Percentiles rank a stretch among this genome's conserved stretches.
Evolutionary conservation across 2,329 filamentous ascomycete species (phyloP).

Genomic region (Knufia petricola): DNA sequence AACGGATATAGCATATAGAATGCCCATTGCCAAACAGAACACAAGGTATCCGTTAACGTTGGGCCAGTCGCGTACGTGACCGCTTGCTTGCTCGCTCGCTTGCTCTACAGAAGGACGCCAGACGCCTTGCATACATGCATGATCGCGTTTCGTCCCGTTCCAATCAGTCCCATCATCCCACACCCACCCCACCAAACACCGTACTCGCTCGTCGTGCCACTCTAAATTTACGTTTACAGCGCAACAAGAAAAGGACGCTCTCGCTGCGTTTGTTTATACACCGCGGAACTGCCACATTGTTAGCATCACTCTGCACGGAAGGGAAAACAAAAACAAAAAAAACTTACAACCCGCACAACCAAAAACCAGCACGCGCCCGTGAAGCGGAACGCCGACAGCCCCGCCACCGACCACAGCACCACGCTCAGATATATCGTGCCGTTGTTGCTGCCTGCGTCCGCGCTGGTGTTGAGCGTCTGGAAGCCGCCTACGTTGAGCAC

Average conservation of each 20-base stretch:
- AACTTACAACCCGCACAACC: constrained; percentile 73
- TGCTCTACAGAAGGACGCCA: too few relatives aligned
- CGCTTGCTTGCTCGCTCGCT: too few relatives aligned
- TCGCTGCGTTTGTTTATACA: constrained; percentile 25
- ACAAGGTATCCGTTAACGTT: too few relatives aligned
- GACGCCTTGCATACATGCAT: too few relatives aligned
- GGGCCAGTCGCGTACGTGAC: too few relatives aligned
- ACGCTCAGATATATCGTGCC: constrained; percentile 77
- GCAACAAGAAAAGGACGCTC: too few relatives aligned
- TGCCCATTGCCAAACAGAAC: too few relatives aligned
- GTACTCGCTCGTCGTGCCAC: background rate
- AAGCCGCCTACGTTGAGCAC: constrained; percentile 80
- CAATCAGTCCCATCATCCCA: too few relatives aligned
- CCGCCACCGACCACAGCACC: constrained; percentile 82
- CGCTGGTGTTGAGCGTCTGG: constrained; percentile 48
- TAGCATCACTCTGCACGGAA: constrained; percentile 19
- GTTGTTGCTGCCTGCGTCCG: constrained; percentile 37
- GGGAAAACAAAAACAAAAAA: background rate
- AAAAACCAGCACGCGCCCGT: constrained; percentile 86
- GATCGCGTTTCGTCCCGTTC: too few relatives aligned
- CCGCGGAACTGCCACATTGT: constrained; percentile 41
- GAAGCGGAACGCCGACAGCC: constrained; percentile 74
- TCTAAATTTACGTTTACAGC: too few relatives aligned
- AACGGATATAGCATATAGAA: too few relatives aligned
- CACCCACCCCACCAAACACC: too few relatives aligned